Conservation (phyloP, 2,329 filamentous ascomycete genomes). For the Colletotrichum filicis region DNA sequence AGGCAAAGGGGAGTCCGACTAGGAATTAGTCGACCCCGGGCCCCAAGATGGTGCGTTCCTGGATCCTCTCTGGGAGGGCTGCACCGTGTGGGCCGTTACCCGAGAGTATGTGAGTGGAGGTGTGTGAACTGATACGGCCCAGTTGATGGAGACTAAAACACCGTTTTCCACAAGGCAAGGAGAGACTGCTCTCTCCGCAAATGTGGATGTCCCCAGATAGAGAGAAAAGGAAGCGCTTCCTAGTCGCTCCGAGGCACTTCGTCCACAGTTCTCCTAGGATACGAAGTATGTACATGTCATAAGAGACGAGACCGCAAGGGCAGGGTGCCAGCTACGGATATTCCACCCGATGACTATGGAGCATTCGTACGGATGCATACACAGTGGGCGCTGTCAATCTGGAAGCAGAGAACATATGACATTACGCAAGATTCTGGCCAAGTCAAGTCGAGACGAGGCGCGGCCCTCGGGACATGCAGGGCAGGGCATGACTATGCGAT, state of each 20-base stretch:
- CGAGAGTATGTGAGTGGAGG: slow-evolving; percentile 9
- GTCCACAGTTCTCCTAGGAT: neutral
- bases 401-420: neutral
- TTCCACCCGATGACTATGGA: neutral
- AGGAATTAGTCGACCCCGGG: neutral
- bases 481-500: slow-evolving; percentile 1
- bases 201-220: slow-evolving; percentile 16
- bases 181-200: neutral
- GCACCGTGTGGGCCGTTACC: neutral
- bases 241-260: neutral
- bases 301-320: neutral
- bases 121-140: slow-evolving; percentile 11
- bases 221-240: neutral
- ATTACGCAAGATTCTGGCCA: slow-evolving; percentile 1
- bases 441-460: slow-evolving; percentile 5
- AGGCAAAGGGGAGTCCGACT: neutral
- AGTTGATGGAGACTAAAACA: slow-evolving; percentile 18
- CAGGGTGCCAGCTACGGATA: neutral
- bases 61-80: neutral
- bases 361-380: no score
- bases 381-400: no score
- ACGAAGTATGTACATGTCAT: neutral
- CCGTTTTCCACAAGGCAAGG: slow-evolving; percentile 4
- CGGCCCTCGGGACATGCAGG: slow-evolving; percentile 1
- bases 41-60: neutral